Percentiles rank a stretch among this genome's conserved stretches.
Evolutionary conservation across 768 basidiomycete genomes (phyloP).

Genomic region (Mycena indigotica): DNA sequence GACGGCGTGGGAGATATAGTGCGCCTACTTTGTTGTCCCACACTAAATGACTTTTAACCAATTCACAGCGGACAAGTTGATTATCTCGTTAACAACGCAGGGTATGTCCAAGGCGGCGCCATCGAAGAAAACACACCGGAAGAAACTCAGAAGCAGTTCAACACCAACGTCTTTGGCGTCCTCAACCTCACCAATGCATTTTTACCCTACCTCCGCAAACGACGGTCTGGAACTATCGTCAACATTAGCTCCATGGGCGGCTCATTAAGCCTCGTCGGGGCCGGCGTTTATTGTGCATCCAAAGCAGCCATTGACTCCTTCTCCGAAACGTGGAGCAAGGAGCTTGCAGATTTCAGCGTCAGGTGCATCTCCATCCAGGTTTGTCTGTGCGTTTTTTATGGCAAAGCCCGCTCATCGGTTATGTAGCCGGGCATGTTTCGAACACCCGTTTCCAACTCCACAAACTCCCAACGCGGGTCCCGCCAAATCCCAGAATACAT

Average conservation of each 20-base stretch:
- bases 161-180: conserved; percentile 32
- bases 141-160: conserved; percentile 23
- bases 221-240: conserved; percentile 19
- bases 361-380: conserved; percentile 8
- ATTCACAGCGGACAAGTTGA: conserved; percentile 27
- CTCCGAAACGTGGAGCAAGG: conserved; percentile 6
- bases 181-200: conserved; percentile 28
- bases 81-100: conserved; percentile 30
- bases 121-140: conserved; percentile 16
- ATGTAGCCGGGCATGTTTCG: conserved; percentile 19
- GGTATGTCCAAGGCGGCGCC: conserved; percentile 21
- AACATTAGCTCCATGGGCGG: conserved; percentile 24
- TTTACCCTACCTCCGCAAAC: conserved; percentile 29
- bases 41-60: not conserved
- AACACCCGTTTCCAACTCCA: conserved; percentile 13
- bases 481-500: conserved; percentile 15
- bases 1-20: not conserved
- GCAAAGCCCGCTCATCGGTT: too few relatives aligned
- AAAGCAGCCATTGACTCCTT: conserved; percentile 24
- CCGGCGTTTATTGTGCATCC: conserved; percentile 22
- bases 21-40: not conserved
- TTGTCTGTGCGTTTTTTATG: not conserved
- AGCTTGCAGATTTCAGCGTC: conserved; percentile 1
- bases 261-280: conserved; percentile 5
- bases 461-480: conserved; percentile 9